These are phyloP conservation scores for Lepidium campestre DNA, from an alignment of 441 rosid species.

Conservation along the genomic window DNA sequence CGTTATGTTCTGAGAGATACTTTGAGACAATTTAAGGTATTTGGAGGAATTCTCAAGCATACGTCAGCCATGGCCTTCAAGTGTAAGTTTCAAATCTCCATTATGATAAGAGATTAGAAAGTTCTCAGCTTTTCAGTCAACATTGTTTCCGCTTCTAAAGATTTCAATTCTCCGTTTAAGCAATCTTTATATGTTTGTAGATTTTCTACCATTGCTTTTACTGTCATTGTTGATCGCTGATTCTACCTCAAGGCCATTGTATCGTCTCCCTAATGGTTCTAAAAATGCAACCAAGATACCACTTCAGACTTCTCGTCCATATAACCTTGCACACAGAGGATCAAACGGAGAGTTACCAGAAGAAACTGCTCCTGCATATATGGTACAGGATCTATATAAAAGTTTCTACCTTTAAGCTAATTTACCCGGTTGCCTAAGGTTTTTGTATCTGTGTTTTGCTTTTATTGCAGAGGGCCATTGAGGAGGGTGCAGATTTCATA, in stretches of 20 bases:
- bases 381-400: slow-evolving; percentile 35
- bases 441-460: not conserved
- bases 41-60: not conserved
- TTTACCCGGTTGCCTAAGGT: not conserved
- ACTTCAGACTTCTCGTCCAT: slow-evolving; percentile 82
- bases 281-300: slow-evolving; percentile 36
- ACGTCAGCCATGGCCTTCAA: slow-evolving; percentile 13
- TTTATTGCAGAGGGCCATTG: slow-evolving; percentile 73
- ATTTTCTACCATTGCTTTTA: slow-evolving; percentile 37
- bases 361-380: slow-evolving; percentile 86
- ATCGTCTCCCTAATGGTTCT: slow-evolving; percentile 61
- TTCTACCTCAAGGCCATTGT: slow-evolving; percentile 63
- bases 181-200: slow-evolving; percentile 27
- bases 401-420: slow-evolving; percentile 3
- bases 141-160: not conserved
- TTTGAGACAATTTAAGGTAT: not conserved
- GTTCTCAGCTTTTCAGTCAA: not conserved
- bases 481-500: slow-evolving; percentile 92
- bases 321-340: slow-evolving; percentile 90
- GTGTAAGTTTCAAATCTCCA: slow-evolving; percentile 3
- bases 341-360: slow-evolving; percentile 93
- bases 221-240: slow-evolving; percentile 45
- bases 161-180: not conserved
- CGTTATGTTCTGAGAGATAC: too few relatives aligned
- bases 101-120: not conserved